Evolutionary conservation across 306 rosid species (phyloP).

Genomic region (Geum urbanum): DNA sequence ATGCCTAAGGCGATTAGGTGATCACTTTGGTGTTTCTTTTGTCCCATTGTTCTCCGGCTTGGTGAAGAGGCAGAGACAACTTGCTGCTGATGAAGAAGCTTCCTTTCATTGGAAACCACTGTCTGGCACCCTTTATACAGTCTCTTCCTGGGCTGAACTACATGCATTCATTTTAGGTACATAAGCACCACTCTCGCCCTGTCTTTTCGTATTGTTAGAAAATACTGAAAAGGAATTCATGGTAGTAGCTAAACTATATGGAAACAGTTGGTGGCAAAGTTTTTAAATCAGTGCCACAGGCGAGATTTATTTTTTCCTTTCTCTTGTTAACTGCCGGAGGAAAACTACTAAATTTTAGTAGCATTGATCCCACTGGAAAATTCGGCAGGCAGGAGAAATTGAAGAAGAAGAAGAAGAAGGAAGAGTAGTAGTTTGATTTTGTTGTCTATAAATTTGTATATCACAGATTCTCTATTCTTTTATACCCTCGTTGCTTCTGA

Average conservation of each 20-base stretch:
- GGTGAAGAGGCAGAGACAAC: conserved; percentile 21
- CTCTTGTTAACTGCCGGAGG: conserved; percentile 2
- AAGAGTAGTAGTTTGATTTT: neutral
- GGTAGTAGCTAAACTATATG: conserved; percentile 2
- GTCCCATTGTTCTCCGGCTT: conserved; percentile 24
- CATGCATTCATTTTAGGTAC: conserved; percentile 29
- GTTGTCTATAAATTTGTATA: conserved; percentile 9
- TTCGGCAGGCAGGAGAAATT: neutral
- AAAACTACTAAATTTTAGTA: neutral
- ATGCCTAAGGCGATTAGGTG: conserved; percentile 15
- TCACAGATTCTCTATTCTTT: neutral
- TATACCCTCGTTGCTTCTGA: neutral
- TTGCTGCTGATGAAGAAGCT: neutral
- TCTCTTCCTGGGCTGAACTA: conserved; percentile 29
- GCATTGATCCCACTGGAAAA: conserved; percentile 5
- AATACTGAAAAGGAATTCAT: neutral
- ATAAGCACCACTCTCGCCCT: neutral
- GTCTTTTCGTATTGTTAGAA: neutral
- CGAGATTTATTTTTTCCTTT: neutral
- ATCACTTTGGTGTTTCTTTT: conserved; percentile 24
- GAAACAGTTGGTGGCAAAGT: conserved; percentile 13
- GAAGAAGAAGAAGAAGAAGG: neutral
- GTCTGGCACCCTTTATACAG: conserved; percentile 28
- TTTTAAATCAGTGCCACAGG: conserved; percentile 13
- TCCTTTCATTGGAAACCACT: conserved; percentile 20